These are phyloP conservation scores for Monosporascus sp. DNA, from an alignment of 2,329 filamentous ascomycete genomes.

Conservation along the genomic window DNA sequence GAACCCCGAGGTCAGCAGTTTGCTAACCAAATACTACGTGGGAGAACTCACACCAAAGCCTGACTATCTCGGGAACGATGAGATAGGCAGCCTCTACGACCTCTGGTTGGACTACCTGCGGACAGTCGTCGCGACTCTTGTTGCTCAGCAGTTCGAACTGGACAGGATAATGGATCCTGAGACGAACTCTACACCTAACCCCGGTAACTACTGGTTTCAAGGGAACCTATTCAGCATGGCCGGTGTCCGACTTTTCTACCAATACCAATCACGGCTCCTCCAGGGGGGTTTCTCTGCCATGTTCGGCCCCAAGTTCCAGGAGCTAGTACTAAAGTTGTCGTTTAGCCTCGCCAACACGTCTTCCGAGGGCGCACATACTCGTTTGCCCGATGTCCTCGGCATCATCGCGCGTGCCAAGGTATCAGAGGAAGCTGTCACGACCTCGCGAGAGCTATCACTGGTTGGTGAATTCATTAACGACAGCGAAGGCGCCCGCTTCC, in stretches of 20 bases:
- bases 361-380: constrained; percentile 24
- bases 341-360: constrained; percentile 41
- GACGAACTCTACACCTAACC: constrained; percentile 32
- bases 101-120: constrained; percentile 45
- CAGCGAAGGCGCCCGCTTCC: constrained; percentile 40
- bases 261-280: constrained; percentile 45
- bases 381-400: constrained; percentile 40
- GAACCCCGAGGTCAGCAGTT: constrained; percentile 47
- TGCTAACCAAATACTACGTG: constrained; percentile 50
- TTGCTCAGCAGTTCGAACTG: constrained; percentile 49
- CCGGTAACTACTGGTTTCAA: constrained; percentile 18
- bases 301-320: constrained; percentile 46
- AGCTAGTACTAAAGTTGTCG: constrained; percentile 46
- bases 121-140: constrained; percentile 44
- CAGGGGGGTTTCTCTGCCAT: constrained; percentile 45
- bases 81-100: constrained; percentile 41
- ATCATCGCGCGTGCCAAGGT: constrained; percentile 37
- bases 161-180: constrained; percentile 33
- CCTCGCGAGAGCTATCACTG: constrained; percentile 29
- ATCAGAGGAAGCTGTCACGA: constrained; percentile 40
- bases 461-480: constrained; percentile 45
- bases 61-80: constrained; percentile 34
- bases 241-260: constrained; percentile 46
- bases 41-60: constrained; percentile 46
- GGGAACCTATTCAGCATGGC: constrained; percentile 40